Evolutionary conservation across 106 monocot genomes (phyloP).

Genomic region (Chionographis japonica): DNA sequence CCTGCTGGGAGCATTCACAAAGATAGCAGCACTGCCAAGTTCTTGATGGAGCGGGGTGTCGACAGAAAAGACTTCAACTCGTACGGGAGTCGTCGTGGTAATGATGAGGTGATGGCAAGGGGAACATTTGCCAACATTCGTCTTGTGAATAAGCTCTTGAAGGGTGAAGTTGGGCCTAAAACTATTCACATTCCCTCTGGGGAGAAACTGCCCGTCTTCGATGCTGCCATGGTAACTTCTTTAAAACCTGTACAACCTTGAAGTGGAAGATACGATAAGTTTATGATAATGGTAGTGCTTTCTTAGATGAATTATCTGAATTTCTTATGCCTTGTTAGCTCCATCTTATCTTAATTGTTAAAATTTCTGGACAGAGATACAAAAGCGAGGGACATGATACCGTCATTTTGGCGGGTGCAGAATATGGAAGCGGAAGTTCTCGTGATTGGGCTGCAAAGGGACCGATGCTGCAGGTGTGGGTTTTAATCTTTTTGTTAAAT

Average conservation of each 20-base stretch:
- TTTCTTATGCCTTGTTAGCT: no score
- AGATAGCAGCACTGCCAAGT: constrained; percentile 87
- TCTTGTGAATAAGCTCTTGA: constrained; percentile 79
- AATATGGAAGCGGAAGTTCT: constrained; percentile 92
- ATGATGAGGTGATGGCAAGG: constrained; percentile 91
- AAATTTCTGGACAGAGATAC: constrained; percentile 47
- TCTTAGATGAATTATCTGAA: no score
- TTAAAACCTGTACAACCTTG: not conserved
- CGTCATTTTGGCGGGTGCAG: constrained; percentile 80
- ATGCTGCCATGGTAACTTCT: constrained; percentile 73
- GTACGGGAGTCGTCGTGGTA: constrained; percentile 88
- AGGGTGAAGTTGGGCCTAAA: constrained; percentile 87
- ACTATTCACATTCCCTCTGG: constrained; percentile 85
- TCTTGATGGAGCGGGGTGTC: constrained; percentile 63
- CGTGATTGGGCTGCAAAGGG: constrained; percentile 98
- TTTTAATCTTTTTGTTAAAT: not conserved
- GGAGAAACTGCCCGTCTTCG: constrained; percentile 84
- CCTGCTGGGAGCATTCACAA: constrained; percentile 91
- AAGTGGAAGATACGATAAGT: no score
- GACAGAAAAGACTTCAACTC: constrained; percentile 91
- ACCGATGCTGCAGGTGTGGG: constrained; percentile 64
- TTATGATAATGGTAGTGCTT: no score
- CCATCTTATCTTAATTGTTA: no score
- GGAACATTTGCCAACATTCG: constrained; percentile 95
- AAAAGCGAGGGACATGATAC: constrained; percentile 76